These are phyloP conservation scores for Bacterosira constricta DNA, from an alignment of 108 stramenopile species.

Conservation along the genomic window DNA sequence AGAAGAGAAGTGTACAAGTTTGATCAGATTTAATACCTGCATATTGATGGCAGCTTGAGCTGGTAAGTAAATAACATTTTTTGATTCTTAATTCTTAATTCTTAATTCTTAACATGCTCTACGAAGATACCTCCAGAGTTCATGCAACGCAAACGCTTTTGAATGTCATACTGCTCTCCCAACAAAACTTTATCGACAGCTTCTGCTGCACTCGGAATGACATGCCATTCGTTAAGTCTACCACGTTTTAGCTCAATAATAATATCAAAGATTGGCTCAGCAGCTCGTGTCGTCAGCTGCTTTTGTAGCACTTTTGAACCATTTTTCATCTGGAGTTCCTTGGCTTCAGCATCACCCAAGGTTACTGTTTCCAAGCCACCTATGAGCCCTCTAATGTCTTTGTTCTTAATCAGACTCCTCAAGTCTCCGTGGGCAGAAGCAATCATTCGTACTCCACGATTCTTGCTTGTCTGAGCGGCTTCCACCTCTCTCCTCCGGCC, in stretches of 20 bases:
- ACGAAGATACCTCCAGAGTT: constrained; percentile 26
- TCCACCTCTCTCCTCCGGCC: constrained; percentile 57
- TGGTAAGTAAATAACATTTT: too few species aligned
- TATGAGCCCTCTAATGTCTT: constrained; percentile 49
- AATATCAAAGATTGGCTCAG: constrained; percentile 52
- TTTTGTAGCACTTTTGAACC: constrained; percentile 17
- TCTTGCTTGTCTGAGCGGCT: constrained; percentile 54
- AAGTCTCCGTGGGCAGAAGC: constrained; percentile 75
- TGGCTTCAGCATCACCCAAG: constrained; percentile 50
- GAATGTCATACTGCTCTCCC: constrained; percentile 20
- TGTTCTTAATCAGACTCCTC: constrained; percentile 51
- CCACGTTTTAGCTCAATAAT: constrained; percentile 48
- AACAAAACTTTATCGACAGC: constrained; percentile 52
- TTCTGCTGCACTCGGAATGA: constrained; percentile 31
- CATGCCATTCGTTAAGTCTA: constrained; percentile 43
- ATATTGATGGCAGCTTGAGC: too few species aligned
- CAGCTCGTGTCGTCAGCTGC: constrained; percentile 17
- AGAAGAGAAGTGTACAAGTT: too few species aligned
- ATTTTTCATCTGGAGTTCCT: constrained; percentile 14
- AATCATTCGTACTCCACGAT: constrained; percentile 68
- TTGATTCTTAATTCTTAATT: too few species aligned
- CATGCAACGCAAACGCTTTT: constrained; percentile 37
- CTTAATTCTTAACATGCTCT: not conserved
- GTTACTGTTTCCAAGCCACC: constrained; percentile 60
- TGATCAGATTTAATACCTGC: too few species aligned